phyloP scores from a whole-genome alignment of 139 green algal genomes.

The Chlorella sp. region DNA sequence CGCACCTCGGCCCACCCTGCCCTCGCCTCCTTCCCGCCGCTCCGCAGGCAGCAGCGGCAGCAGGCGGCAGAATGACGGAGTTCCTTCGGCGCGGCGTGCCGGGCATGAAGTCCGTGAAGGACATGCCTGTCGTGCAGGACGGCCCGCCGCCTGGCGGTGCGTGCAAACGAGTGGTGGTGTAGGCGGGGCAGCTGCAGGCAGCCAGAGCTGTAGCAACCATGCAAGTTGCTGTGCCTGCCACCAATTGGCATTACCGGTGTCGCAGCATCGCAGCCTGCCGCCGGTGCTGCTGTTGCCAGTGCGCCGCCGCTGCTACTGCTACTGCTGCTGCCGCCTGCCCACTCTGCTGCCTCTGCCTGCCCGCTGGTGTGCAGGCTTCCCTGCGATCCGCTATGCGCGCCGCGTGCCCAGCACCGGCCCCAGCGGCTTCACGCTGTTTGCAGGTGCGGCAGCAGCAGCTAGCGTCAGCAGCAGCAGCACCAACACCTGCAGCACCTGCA shows the following conservation, averaged over 20 bases:
- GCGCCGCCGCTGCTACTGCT: too few species aligned
- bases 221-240: too few species aligned
- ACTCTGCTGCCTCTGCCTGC: too few species aligned
- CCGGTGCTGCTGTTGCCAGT: too few species aligned
- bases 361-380: conserved; percentile 80
- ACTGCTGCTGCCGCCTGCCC: too few species aligned
- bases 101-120: conserved; percentile 92
- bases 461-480: background rate
- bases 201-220: too few species aligned
- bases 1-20: background rate
- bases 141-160: conserved; percentile 80
- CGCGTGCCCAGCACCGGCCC: conserved; percentile 88
- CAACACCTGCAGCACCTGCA: too few species aligned
- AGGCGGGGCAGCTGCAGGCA: too few species aligned
- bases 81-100: conserved; percentile 73
- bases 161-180: too few species aligned
- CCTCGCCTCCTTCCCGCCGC: background rate
- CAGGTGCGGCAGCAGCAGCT: conserved; percentile 39
- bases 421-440: conserved; percentile 86
- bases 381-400: conserved; percentile 85
- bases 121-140: conserved; percentile 90
- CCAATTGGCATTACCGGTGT: too few species aligned
- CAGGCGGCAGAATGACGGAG: conserved; percentile 79
- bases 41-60: background rate
- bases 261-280: too few species aligned